Evolutionary conservation across 805 yeast species (phyloP), one percentile per base, ranked within the genome.

Genomic region (Nakazawaea sp.): DNA sequence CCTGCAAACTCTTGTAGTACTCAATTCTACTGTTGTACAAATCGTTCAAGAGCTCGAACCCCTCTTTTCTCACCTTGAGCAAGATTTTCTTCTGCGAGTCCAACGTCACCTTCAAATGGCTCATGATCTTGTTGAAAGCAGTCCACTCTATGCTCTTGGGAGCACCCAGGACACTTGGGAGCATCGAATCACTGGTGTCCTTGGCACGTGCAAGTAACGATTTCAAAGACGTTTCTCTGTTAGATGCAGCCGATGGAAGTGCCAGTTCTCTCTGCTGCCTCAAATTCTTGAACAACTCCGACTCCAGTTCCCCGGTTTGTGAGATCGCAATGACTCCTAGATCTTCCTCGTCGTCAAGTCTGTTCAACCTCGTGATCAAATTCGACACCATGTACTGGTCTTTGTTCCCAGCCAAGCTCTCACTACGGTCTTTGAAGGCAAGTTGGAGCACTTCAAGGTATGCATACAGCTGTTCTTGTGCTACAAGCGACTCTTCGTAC

Each of bases 1-100:
- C 80, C 56, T 92, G 98, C 21, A 92, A 67, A 43, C 86, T 89
- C 48, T 78, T 77, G 61, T 80, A 92, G 55, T 89, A 92, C 30
- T 72, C 82, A 27, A 90, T 71, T 36, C 90, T 75, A n/a, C 78
- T 62, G 56, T 90, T 92, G 59, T 79, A 90, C 1, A 84, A 69
- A 23, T 71, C 70, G 44, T 86, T 76, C 43, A 79, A 61, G 30
- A 64, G 61, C 16, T 71, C 68, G 28, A 72, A 64, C 11, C 71
- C 49, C 42, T 72, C 81, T 27, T 68, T 66, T 21, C 67, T 68
- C 30, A 75, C 46, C 9, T 55, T 49, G 0, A 52, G 52, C 23
- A 66, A 46, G 15, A 68, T 56, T 21, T 63, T 58, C 41, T 66
- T 65, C 46, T 77, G 78, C 12, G 53, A 53, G 8, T 66, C 72